These are phyloP conservation scores for Simplicillium sp. DNA, from an alignment of 2,329 filamentous ascomycete genomes.

Conservation along the genomic window DNA sequence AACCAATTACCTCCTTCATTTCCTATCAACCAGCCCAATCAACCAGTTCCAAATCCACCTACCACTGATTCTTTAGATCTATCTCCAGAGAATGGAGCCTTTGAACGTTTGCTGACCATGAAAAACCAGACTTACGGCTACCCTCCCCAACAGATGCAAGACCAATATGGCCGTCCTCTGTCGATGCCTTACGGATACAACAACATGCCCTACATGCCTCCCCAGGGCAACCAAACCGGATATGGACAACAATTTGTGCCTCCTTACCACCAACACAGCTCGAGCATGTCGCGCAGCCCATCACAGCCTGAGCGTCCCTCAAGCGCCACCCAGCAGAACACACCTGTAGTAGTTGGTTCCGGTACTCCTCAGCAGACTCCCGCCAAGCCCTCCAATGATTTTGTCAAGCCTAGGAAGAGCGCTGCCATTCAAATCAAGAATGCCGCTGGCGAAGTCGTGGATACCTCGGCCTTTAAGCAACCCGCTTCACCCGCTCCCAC, in stretches of 20 bases:
- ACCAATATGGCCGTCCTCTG: constrained; percentile 27
- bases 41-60: no score
- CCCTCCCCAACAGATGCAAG: constrained; percentile 27
- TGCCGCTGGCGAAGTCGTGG: constrained; percentile 66
- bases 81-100: constrained; percentile 59
- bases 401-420: constrained; percentile 53
- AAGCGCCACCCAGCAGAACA: constrained; percentile 52
- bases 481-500: constrained; percentile 45
- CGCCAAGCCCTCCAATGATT: constrained; percentile 32
- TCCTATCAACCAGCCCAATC: no score
- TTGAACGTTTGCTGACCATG: constrained; percentile 64
- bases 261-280: constrained; percentile 44
- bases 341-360: constrained; percentile 53
- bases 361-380: constrained; percentile 47
- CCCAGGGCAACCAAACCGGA: constrained; percentile 37
- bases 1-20: no score
- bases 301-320: constrained; percentile 65
- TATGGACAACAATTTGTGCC: constrained; percentile 37
- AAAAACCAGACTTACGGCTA: constrained; percentile 58
- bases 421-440: constrained; percentile 79
- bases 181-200: constrained; percentile 33
- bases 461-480: constrained; percentile 52
- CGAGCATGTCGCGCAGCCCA: constrained; percentile 70
- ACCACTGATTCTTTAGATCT: constrained; percentile 40
- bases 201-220: constrained; percentile 40